Percentiles rank a stretch among this genome's conserved stretches.
phyloP scores from a whole-genome alignment of 345 rosid species.

The Citrus glauca region DNA sequence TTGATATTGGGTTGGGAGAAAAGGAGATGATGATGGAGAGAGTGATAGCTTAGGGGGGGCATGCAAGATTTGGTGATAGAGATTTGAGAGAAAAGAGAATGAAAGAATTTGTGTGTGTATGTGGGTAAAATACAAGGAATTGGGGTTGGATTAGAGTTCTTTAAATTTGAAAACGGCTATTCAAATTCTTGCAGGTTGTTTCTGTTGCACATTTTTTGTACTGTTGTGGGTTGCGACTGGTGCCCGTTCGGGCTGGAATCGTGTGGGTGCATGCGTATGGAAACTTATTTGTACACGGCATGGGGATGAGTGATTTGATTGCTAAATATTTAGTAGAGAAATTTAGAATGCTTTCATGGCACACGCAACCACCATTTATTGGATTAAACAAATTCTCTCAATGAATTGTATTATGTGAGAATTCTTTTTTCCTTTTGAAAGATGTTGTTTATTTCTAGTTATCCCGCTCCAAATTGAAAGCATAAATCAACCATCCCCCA shows the following conservation, averaged over 20 bases:
- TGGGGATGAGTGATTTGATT: too few relatives aligned
- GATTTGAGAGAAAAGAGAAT: neutral
- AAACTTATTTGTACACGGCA: too few relatives aligned
- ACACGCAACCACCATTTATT: too few relatives aligned
- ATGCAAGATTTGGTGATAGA: neutral
- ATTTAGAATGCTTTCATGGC: too few relatives aligned
- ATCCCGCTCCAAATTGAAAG: too few relatives aligned
- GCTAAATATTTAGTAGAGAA: too few relatives aligned
- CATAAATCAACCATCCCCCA: too few relatives aligned
- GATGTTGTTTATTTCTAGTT: too few relatives aligned
- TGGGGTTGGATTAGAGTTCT: neutral
- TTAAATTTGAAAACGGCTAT: constrained; percentile 13
- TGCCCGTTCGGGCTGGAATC: neutral
- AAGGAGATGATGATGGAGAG: neutral
- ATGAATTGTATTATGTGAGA: too few relatives aligned
- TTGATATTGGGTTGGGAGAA: neutral
- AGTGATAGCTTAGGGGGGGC: neutral
- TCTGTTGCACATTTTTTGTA: neutral
- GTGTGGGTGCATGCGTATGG: neutral
- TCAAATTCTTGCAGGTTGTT: constrained; percentile 5
- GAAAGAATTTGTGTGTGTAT: neutral
- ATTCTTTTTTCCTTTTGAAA: too few relatives aligned
- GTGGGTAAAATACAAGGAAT: neutral
- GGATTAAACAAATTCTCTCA: too few relatives aligned
- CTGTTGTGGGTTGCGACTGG: neutral